Percentiles rank a stretch among this genome's conserved stretches.
phyloP scores from a whole-genome alignment of 305 asterid genomes.

The Fraxinus dipetala region DNA sequence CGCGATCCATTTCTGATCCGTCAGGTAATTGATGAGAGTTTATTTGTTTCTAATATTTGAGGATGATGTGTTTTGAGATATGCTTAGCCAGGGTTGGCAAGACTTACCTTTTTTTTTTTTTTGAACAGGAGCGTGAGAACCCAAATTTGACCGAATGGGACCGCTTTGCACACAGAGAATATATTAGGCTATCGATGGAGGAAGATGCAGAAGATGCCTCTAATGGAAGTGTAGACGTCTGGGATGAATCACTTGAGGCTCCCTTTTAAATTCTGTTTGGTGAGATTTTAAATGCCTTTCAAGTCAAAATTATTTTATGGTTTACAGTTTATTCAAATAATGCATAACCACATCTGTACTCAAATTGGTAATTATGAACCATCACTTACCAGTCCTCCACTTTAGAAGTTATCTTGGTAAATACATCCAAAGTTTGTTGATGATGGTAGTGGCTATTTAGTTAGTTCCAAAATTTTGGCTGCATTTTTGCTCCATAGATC shows the following conservation, averaged over 20 bases:
- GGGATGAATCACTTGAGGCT: constrained; percentile 99
- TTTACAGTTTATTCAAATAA: background rate
- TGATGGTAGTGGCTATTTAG: background rate
- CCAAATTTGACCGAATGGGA: constrained; percentile 99
- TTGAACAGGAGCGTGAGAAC: constrained; percentile 91
- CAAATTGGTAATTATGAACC: background rate
- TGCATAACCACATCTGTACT: background rate
- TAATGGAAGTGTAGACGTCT: constrained; percentile 97
- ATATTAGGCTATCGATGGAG: constrained; percentile 99
- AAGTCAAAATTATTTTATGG: background rate
- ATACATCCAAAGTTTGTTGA: background rate
- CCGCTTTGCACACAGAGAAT: constrained; percentile 98
- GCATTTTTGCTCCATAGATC: background rate
- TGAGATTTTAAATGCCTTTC: constrained; percentile 29
- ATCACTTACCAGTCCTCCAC: background rate
- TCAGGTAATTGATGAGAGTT: constrained; percentile 51
- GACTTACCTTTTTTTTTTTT: constrained; percentile 9
- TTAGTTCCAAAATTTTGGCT: background rate
- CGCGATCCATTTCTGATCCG: constrained; percentile 98
- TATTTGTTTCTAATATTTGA: constrained; percentile 12
- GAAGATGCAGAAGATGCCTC: constrained; percentile 99
- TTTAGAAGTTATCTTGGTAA: background rate
- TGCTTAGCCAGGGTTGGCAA: constrained; percentile 3
- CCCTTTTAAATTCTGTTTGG: constrained; percentile 71
- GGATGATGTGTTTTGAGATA: constrained; percentile 12